A percentile compares a stretch with the other conserved stretches of the same genome.
These are phyloP conservation scores for Fusarium caatingaense DNA, from an alignment of 2,329 filamentous ascomycete genomes.

Conservation along the genomic window DNA sequence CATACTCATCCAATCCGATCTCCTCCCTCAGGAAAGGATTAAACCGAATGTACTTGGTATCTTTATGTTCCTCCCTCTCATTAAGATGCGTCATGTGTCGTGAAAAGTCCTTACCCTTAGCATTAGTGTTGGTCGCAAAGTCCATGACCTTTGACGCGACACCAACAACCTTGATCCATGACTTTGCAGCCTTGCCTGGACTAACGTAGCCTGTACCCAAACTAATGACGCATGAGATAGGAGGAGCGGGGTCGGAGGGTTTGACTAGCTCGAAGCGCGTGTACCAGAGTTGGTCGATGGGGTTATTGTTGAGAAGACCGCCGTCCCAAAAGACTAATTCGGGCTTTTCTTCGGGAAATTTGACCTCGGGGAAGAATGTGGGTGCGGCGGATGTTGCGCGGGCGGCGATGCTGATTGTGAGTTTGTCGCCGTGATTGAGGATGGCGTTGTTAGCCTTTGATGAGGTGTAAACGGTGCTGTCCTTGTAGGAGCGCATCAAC, in stretches of 20 bases:
- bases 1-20: slow-evolving; percentile 35
- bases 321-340: slow-evolving; percentile 34
- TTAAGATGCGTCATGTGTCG: slow-evolving; percentile 23
- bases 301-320: slow-evolving; percentile 38
- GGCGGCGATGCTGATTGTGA: slow-evolving; percentile 37
- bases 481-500: slow-evolving; percentile 26
- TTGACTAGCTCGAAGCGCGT: slow-evolving; percentile 33
- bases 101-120: slow-evolving; percentile 37
- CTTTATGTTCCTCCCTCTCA: slow-evolving; percentile 9
- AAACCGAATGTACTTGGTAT: slow-evolving; percentile 20
- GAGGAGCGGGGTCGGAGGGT: background rate
- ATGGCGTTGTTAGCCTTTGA: slow-evolving; percentile 28
- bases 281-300: slow-evolving; percentile 39
- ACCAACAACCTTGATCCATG: slow-evolving; percentile 26
- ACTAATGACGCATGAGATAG: slow-evolving; percentile 28
- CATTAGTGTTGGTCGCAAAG: slow-evolving; percentile 38
- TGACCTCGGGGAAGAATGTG: slow-evolving; percentile 34
- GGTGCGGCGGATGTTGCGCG: slow-evolving; percentile 36
- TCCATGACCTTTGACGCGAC: slow-evolving; percentile 33
- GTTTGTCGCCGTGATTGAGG: slow-evolving; percentile 2
- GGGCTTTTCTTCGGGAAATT: slow-evolving; percentile 9
- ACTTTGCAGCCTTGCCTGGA: background rate
- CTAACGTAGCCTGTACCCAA: slow-evolving; percentile 27
- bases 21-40: slow-evolving; percentile 14
- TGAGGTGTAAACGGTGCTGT: background rate